Percentiles rank a stretch among this genome's conserved stretches.
Evolutionary conservation across 2,329 filamentous ascomycete species (phyloP).

Genomic region (Pseudopithomyces chartarum): DNA sequence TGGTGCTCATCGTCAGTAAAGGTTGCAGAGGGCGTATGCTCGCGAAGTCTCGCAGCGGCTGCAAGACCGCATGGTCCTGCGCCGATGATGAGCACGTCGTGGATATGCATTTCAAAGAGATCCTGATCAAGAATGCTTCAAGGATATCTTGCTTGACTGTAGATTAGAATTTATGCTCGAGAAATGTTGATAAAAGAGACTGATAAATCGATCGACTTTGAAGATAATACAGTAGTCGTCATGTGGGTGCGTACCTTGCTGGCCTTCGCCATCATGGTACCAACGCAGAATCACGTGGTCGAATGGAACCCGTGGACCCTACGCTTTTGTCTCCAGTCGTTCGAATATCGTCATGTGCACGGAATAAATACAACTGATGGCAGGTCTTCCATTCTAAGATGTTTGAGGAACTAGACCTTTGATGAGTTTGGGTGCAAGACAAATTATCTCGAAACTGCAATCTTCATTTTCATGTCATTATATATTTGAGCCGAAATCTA

Average conservation of each 20-base stretch:
- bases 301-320: too few species aligned
- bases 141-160: not conserved
- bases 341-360: too few species aligned
- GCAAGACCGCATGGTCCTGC: constrained; percentile 77
- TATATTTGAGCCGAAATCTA: too few species aligned
- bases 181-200: not conserved
- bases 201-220: not conserved
- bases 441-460: too few species aligned
- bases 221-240: not conserved
- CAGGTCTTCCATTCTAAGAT: too few species aligned
- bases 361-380: too few species aligned
- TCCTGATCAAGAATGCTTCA: not conserved
- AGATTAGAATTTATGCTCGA: too few species aligned
- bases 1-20: constrained; percentile 85
- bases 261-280: constrained; percentile 5
- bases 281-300: not conserved
- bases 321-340: too few species aligned
- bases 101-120: constrained; percentile 34
- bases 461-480: too few species aligned
- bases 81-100: constrained; percentile 73
- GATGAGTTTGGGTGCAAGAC: too few species aligned
- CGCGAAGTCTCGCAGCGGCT: constrained; percentile 72
- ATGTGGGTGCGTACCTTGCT: not conserved
- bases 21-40: constrained; percentile 75
- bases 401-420: too few species aligned